These are phyloP conservation scores for Tulasnella sp. DNA, from an alignment of 768 basidiomycete species.

Conservation along the genomic window DNA sequence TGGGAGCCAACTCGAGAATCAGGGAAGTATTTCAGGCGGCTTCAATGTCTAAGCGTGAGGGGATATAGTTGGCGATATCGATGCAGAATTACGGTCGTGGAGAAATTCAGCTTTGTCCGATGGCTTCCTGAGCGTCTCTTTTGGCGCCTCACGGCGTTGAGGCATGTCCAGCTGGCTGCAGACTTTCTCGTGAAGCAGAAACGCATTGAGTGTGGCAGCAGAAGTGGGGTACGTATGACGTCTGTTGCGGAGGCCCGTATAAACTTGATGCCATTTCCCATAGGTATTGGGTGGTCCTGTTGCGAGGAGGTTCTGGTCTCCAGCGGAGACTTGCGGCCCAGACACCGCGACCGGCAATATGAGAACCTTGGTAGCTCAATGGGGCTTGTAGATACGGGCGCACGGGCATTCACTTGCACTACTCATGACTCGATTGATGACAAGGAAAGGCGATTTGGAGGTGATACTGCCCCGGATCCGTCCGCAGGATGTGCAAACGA, in stretches of 20 bases:
- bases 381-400: not conserved
- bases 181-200: not conserved
- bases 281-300: not conserved
- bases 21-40: not conserved
- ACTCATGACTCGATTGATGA: not conserved
- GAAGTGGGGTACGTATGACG: not conserved
- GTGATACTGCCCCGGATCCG: not conserved
- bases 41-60: conserved; percentile 4
- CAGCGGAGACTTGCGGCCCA: not conserved
- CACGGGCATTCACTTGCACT: not conserved
- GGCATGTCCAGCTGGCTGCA: not conserved
- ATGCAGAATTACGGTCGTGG: not conserved
- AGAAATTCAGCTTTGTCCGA: not conserved
- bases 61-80: conserved; percentile 5
- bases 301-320: not conserved
- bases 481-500: conserved; percentile 6
- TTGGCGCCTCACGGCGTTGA: not conserved
- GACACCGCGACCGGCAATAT: not conserved
- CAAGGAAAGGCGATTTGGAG: not conserved
- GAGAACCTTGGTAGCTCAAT: not conserved
- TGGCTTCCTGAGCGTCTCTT: not conserved
- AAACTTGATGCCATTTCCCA: not conserved
- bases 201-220: not conserved
- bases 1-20: not conserved
- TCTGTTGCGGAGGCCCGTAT: not conserved